Evolutionary conservation across 1,139 yeast genomes (phyloP).

Genomic region (Geotrichum candidum): DNA sequence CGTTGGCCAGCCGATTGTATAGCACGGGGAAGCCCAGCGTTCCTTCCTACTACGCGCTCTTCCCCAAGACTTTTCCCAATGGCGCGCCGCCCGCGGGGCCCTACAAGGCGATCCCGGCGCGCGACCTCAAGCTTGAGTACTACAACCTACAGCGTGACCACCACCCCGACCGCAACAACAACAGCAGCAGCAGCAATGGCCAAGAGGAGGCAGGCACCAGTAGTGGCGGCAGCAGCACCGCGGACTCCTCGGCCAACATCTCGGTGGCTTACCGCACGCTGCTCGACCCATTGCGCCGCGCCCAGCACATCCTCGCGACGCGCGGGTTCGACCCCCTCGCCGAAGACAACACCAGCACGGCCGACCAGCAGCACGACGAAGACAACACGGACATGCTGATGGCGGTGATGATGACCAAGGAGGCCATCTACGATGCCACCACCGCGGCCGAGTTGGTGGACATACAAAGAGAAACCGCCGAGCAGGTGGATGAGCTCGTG

Average conservation of each 20-base stretch:
- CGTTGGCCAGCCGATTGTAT: neutral
- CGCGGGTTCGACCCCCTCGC: conserved; percentile 40
- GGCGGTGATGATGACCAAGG: conserved; percentile 78
- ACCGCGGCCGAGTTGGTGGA: conserved; percentile 51
- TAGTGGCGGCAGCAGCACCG: conserved; percentile 19
- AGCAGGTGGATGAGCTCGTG: conserved; percentile 44
- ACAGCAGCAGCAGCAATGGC: conserved; percentile 13
- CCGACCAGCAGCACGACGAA: conserved; percentile 19
- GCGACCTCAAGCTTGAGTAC: conserved; percentile 63
- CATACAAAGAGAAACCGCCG: conserved; percentile 51
- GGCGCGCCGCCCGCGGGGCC: conserved; percentile 63
- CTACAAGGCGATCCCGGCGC: conserved; percentile 43
- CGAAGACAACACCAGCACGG: conserved; percentile 19
- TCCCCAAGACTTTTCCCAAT: conserved; percentile 67
- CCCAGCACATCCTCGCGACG: conserved; percentile 48
- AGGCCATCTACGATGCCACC: conserved; percentile 59
- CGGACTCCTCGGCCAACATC: conserved; percentile 46
- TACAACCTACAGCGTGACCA: conserved; percentile 61
- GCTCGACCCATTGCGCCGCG: conserved; percentile 62
- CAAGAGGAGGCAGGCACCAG: conserved; percentile 16
- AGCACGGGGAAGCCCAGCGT: neutral
- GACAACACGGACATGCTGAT: conserved; percentile 57
- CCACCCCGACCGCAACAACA: conserved; percentile 67
- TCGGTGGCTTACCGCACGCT: conserved; percentile 73
- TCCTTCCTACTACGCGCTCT: conserved; percentile 45